Evolutionary conservation across 208 protist species (phyloP), one percentile per base, ranked within the genome.

Genomic region (Zelonia costaricensis): DNA sequence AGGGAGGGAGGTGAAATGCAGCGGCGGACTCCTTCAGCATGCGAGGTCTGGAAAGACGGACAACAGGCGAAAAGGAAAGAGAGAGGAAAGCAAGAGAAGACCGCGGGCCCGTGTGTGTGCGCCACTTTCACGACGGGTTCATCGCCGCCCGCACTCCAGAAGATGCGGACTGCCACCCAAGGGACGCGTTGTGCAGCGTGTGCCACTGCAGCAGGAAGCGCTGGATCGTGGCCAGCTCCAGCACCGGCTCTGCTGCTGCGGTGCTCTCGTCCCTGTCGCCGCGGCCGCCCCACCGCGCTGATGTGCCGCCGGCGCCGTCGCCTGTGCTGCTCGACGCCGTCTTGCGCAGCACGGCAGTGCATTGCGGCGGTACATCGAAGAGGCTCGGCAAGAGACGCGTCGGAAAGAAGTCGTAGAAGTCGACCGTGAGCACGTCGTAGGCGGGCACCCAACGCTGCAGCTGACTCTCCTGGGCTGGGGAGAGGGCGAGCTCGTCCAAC

Each of bases 351-450:
- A 69, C 65, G 47, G 33, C 64, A 9, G 55, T 68, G 44, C 84
- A 88, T 57, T 78, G 52, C 16, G 49, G 56, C 4, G 84, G 84
- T 1, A 88, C 71, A 7, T 30, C 35, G 66, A 91, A 88, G 4
- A 83, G 68, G n/a, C 53, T 58, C 1, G 61, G 55, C 23, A 65
- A 57, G n/a, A 78, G 77, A n/a, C 44, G 31, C 10, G 55, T 60
- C 23, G 78, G 76, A 20, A 86, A 75, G 61, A 80, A 88, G 52
- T 88, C 84, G 58, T 86, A 91, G 60, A 86, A 91, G 62, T 91
- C 84, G 8, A 88, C 64, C 0, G 82, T 91, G 62, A 86, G 65
- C 1, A 80, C 42, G n/a, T 79, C 64, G 31, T 68, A 56, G 0
- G 60, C 53, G 4, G 68, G 48, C 38, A 54, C 30, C 65, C 66